Evolutionary conservation across 495 filamentous ascomycete species (phyloP).

Genomic region (Sordaria brevicollis): DNA sequence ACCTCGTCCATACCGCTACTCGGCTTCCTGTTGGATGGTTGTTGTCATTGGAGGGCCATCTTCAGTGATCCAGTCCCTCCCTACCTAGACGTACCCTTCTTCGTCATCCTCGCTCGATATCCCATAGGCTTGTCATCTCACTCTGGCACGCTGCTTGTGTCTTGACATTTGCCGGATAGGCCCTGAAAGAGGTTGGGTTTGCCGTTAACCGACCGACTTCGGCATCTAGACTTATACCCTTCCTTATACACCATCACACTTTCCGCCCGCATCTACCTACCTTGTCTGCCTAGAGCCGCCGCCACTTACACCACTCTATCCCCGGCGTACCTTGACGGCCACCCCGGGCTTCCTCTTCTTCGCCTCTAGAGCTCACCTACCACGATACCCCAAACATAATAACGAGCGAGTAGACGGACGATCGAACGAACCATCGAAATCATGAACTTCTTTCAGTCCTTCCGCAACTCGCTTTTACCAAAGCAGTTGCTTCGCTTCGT

Average conservation of each 20-base stretch:
- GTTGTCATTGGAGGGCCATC: background rate
- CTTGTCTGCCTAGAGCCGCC: background rate
- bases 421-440: background rate
- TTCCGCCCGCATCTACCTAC: background rate
- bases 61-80: background rate
- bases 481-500: conserved; percentile 75
- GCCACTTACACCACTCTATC: background rate
- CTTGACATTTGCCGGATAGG: background rate
- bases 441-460: conserved; percentile 54
- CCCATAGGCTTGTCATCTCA: background rate
- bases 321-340: background rate
- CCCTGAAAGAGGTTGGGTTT: background rate
- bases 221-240: background rate
- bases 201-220: background rate
- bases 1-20: background rate
- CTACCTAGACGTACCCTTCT: too few species aligned
- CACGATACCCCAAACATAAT: background rate
- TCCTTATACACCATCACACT: background rate
- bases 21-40: background rate
- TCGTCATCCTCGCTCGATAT: background rate
- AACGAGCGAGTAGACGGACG: background rate
- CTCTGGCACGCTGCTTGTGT: too few species aligned
- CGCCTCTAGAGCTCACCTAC: background rate
- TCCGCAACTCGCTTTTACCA: conserved; percentile 54
- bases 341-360: background rate